phyloP scores from a whole-genome alignment of 1,139 yeast species.

The Debaryomyces robertsiae region DNA sequence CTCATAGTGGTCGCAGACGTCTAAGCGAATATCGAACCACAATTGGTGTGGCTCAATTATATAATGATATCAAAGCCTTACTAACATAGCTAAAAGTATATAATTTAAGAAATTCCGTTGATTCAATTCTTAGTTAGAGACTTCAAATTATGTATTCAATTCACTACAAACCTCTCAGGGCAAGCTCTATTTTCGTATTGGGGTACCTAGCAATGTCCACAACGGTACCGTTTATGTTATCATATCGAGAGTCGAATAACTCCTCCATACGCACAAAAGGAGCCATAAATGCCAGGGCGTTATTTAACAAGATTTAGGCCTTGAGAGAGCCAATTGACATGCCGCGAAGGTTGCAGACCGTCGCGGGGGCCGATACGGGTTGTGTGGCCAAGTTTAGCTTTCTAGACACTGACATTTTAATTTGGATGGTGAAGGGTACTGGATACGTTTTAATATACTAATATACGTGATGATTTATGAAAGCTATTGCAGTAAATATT shows the following conservation, averaged over 20 bases:
- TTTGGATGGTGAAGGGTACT: not conserved
- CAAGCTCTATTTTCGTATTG: conserved; percentile 35
- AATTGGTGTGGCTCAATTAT: conserved; percentile 4
- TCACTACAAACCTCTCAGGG: conserved; percentile 18
- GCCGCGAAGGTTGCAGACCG: no score
- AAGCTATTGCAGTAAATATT: conserved; percentile 3
- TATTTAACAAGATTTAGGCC: conserved; percentile 39
- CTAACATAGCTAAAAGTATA: not conserved
- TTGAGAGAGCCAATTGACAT: no score
- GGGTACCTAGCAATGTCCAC: conserved; percentile 46
- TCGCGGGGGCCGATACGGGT: not conserved
- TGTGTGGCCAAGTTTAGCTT: not conserved
- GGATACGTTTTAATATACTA: conserved; percentile 1
- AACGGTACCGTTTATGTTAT: conserved; percentile 45
- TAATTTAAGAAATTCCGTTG: not conserved
- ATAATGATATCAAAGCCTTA: conserved; percentile 2
- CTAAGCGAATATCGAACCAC: conserved; percentile 6
- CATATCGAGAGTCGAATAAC: conserved; percentile 40
- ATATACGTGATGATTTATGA: conserved; percentile 3
- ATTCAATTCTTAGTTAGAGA: not conserved
- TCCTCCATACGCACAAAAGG: conserved; percentile 30
- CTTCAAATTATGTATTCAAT: conserved; percentile 16
- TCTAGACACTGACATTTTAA: not conserved
- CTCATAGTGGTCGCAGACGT: not conserved
- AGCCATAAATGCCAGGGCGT: conserved; percentile 38